A percentile compares a stretch with the other conserved stretches of the same genome.
Conservation (phyloP, 257 asterid species). For the Jacaranda copaia region DNA sequence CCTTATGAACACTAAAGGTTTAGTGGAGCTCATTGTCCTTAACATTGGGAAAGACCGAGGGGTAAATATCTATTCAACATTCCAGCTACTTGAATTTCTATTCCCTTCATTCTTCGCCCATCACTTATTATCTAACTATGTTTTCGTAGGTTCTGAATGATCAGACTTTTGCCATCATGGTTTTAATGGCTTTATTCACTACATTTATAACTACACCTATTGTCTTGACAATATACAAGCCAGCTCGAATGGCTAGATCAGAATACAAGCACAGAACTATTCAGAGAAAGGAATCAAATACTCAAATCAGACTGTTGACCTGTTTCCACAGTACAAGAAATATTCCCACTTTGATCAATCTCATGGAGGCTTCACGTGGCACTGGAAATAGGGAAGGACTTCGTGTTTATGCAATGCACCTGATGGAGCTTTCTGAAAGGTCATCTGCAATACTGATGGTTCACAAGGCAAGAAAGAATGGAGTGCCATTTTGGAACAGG, state of each 20-base stretch:
- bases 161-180: slow-evolving; percentile 59
- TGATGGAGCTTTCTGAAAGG: slow-evolving; percentile 60
- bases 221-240: slow-evolving; percentile 50
- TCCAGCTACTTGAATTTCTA: neutral
- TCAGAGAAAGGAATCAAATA: slow-evolving; percentile 39
- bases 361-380: slow-evolving; percentile 59
- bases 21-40: slow-evolving; percentile 84
- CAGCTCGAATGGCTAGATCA: slow-evolving; percentile 42
- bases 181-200: slow-evolving; percentile 61
- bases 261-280: slow-evolving; percentile 51
- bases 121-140: neutral
- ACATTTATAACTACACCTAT: slow-evolving; percentile 61
- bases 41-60: slow-evolving; percentile 82
- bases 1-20: slow-evolving; percentile 71
- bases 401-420: slow-evolving; percentile 61
- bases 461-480: slow-evolving; percentile 57
- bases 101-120: neutral
- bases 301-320: slow-evolving; percentile 48
- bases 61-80: slow-evolving; percentile 40
- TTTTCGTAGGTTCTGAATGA: slow-evolving; percentile 55
- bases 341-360: slow-evolving; percentile 55
- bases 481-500: slow-evolving; percentile 56
- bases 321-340: slow-evolving; percentile 57
- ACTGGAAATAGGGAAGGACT: slow-evolving; percentile 48
- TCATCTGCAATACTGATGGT: slow-evolving; percentile 59